Percentiles rank a stretch among this genome's conserved stretches.
These are phyloP conservation scores for Eutrema japonicum DNA, from an alignment of 345 rosid species.

Conservation along the genomic window DNA sequence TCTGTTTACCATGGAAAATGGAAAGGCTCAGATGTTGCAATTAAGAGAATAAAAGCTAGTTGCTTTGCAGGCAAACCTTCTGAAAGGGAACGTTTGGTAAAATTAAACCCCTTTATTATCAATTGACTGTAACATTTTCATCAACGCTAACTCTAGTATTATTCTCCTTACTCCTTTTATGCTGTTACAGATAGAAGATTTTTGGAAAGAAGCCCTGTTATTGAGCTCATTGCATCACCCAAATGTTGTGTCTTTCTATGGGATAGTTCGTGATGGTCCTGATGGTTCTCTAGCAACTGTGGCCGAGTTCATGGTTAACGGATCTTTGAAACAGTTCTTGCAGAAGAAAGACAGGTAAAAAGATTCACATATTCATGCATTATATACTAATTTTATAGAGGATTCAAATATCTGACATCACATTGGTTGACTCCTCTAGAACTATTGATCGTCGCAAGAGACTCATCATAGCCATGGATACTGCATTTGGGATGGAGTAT, in stretches of 20 bases:
- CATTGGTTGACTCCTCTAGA: conserved; percentile 50
- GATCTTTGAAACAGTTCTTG: conserved; percentile 97
- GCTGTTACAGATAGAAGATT: conserved; percentile 81
- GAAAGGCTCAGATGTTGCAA: conserved; percentile 99
- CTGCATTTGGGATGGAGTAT: conserved; percentile 99
- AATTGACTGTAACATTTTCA: background rate
- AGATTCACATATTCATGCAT: conserved; percentile 19
- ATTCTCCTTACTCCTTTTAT: conserved; percentile 33
- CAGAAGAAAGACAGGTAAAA: conserved; percentile 92
- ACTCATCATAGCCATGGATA: conserved; percentile 96
- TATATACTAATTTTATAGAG: background rate
- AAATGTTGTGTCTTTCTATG: conserved; percentile 96
- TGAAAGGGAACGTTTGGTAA: conserved; percentile 89
- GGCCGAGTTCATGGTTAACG: conserved; percentile 97
- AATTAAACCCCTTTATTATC: background rate
- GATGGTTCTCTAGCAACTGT: conserved; percentile 96
- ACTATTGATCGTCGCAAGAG: conserved; percentile 99
- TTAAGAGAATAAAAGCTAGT: conserved; percentile 98
- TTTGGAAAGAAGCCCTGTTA: conserved; percentile 96
- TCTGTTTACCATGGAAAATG: conserved; percentile 98
- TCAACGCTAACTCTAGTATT: conserved; percentile 3
- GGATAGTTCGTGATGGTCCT: conserved; percentile 99
- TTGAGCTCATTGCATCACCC: conserved; percentile 99
- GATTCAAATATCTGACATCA: conserved; percentile 19
- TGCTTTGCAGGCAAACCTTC: conserved; percentile 98